phyloP scores from a whole-genome alignment of 2,329 filamentous ascomycete genomes.

The Monilinia fructicola region DNA sequence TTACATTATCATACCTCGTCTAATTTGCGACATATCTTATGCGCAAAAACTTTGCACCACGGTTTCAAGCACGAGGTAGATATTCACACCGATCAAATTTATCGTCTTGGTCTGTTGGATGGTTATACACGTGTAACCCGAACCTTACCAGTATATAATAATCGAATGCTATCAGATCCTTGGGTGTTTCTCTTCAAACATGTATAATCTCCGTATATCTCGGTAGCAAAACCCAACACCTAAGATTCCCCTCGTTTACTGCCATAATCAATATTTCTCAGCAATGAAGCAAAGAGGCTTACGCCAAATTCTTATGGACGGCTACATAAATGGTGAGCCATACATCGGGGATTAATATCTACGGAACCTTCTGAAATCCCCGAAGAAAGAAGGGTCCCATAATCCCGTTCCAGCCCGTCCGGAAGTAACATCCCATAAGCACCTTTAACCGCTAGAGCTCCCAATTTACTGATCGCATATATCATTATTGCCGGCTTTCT shows the following conservation, averaged over 20 bases:
- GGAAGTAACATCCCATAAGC: neutral
- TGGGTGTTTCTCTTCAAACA: rapidly evolving
- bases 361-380: neutral
- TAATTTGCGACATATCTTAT: neutral
- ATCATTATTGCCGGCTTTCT: too few species aligned
- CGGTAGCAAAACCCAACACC: too few species aligned
- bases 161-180: neutral
- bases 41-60: too few species aligned
- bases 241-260: neutral
- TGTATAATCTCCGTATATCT: neutral
- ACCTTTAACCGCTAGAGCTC: neutral
- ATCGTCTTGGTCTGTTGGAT: conserved; percentile 1
- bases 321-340: neutral
- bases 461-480: neutral
- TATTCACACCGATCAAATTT: neutral
- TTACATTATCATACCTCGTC: neutral
- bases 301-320: neutral
- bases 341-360: neutral
- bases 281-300: neutral
- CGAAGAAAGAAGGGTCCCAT: neutral
- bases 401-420: neutral
- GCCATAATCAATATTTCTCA: neutral
- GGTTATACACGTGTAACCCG: neutral
- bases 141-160: neutral
- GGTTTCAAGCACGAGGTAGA: too few species aligned